These are phyloP conservation scores for Penicillium malachiteum DNA, from an alignment of 495 filamentous ascomycete genomes.

Conservation along the genomic window DNA sequence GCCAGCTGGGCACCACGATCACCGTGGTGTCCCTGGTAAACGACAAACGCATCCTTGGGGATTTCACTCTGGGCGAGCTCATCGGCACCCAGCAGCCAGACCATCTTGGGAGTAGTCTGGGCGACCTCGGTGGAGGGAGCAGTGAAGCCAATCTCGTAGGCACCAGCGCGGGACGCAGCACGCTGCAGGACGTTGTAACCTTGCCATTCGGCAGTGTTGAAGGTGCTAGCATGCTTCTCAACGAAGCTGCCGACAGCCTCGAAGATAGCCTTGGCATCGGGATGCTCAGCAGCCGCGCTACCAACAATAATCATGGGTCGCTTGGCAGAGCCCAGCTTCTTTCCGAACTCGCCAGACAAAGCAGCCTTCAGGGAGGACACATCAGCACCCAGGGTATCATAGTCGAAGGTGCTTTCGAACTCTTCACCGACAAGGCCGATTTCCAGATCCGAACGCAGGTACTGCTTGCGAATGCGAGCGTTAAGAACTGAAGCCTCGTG, in stretches of 20 bases:
- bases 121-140: conserved; percentile 75
- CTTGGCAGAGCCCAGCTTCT: conserved; percentile 85
- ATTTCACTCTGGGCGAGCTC: conserved; percentile 78
- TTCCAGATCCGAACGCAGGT: conserved; percentile 91
- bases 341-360: conserved; percentile 82
- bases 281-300: conserved; percentile 82
- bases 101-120: conserved; percentile 81
- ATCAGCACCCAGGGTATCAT: conserved; percentile 81
- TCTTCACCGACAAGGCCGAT: conserved; percentile 87
- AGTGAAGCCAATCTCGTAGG: conserved; percentile 94
- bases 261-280: conserved; percentile 88
- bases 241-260: conserved; percentile 85
- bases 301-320: conserved; percentile 95
- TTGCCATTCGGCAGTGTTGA: conserved; percentile 89
- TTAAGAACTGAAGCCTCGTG: conserved; percentile 94
- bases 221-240: conserved; percentile 85
- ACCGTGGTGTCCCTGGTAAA: conserved; percentile 98
- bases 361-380: conserved; percentile 75
- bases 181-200: conserved; percentile 96
- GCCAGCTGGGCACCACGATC: conserved; percentile 90
- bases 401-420: conserved; percentile 91
- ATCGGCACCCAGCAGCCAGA: conserved; percentile 96
- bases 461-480: conserved; percentile 95
- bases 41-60: conserved; percentile 89
- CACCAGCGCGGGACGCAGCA: conserved; percentile 84